Conservation (phyloP, 2,329 filamentous ascomycete genomes). For the Exophiala spinifera region DNA sequence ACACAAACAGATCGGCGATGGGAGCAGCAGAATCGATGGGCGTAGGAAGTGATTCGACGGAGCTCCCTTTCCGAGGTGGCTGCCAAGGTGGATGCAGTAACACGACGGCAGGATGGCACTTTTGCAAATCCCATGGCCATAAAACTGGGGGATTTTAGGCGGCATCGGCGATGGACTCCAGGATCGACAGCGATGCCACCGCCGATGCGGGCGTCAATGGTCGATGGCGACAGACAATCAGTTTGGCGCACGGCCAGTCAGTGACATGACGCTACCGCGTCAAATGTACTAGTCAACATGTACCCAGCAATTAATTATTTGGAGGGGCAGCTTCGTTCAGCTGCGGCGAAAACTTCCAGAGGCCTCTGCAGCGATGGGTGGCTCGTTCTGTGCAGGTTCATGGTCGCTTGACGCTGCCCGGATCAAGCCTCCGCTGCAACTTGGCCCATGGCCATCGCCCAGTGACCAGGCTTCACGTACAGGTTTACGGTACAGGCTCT, state of each 20-base stretch:
- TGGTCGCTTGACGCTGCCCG: background rate
- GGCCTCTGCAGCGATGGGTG: background rate
- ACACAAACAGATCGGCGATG: conserved; percentile 1
- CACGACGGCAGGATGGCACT: conserved; percentile 7
- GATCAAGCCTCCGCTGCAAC: conserved; percentile 1
- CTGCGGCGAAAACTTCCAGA: background rate
- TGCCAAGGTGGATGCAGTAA: background rate
- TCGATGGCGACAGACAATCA: background rate
- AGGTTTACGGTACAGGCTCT: too few species aligned
- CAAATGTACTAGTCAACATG: background rate
- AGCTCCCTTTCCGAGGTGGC: background rate
- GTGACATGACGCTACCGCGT: conserved; percentile 9
- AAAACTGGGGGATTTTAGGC: conserved; percentile 5
- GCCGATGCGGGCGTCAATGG: conserved; percentile 6
- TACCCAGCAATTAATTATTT: too few species aligned
- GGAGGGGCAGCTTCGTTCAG: background rate
- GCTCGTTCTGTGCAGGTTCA: too few species aligned
- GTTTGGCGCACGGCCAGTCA: too few species aligned
- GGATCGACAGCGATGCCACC: background rate
- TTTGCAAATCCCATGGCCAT: conserved; percentile 12
- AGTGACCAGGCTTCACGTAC: too few species aligned
- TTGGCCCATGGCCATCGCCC: too few species aligned
- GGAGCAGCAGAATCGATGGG: background rate
- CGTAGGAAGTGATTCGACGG: conserved; percentile 3
- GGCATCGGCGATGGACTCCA: conserved; percentile 5